Evolutionary conservation across 2,329 filamentous ascomycete species (phyloP), one percentile per base, ranked within the genome.

Genomic region (Fusarium subglutinans): DNA sequence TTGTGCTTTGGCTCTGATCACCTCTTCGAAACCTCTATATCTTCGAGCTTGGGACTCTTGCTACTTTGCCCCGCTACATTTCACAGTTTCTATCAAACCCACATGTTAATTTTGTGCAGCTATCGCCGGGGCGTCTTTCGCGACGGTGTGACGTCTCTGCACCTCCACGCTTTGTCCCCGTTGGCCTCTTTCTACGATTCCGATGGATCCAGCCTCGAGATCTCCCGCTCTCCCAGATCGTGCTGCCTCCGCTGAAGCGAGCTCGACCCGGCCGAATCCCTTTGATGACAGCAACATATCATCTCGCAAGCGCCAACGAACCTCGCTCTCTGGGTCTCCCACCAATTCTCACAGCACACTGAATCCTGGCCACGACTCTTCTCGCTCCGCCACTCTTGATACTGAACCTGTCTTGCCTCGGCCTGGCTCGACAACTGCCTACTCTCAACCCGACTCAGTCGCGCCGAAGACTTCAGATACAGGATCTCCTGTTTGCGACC

Each of bases 191-290:
- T 74, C 78, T 80, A 80, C 80, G 82, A 84, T 80, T 83, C 87
- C 85, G 84, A 89, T 89, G 87, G 87, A 88, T 85, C 85, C 83
- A 81, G 82, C 84, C 80, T 84, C 85, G 79, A 84, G 79, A 79
- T 83, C 84, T 74, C 82, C 83, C 79, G 86, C 89, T 82, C 83
- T 84, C 81, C 86, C 83, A 86, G 87, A 89, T 84, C 87, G 88
- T 82, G 87, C 88, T 79, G 85, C 86, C 82, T 91, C 89, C 78
- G 88, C 88, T 82, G 90, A 92, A 84, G 87, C 89, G 81, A 87
- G 86, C 81, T 88, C 89, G 78, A 90, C 87, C 76, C 87, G 90
- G 72, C 89, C 88, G 59, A 91, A 92, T 74, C 90, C 90, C 45
- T 92, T 91, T 80, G 86, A 90, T 82, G 89, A 91, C 81, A 84